Conservation (phyloP, 2,329 filamentous ascomycete species). For the Alternaria triticimaculans region DNA sequence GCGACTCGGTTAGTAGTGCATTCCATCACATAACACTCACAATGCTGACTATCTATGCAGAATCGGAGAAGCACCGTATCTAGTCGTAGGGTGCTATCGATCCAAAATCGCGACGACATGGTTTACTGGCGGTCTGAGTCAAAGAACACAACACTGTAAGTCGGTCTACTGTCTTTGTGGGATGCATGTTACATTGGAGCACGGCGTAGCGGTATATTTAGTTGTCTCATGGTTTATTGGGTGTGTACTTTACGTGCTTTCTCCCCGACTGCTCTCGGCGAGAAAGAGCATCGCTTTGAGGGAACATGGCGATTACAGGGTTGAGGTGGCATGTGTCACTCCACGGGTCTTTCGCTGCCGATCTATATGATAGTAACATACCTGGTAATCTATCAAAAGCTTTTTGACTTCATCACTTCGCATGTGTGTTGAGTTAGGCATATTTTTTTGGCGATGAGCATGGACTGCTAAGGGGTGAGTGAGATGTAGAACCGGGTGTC, state of each 20-base stretch:
- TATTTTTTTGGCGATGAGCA: not conserved
- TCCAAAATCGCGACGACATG: not conserved
- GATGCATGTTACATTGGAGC: slow-evolving; percentile 15
- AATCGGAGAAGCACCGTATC: slow-evolving; percentile 78
- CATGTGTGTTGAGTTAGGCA: not conserved
- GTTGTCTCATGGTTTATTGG: not conserved
- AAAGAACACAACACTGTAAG: not conserved
- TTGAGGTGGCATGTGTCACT: not conserved
- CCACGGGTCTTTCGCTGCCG: not conserved
- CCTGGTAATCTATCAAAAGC: slow-evolving; percentile 17
- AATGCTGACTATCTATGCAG: slow-evolving; percentile 51
- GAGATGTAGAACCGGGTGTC: not conserved
- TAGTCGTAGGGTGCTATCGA: slow-evolving; percentile 42
- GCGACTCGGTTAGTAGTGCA: slow-evolving; percentile 75
- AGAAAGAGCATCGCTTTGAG: not conserved
- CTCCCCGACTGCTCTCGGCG: not conserved
- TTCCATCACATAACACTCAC: not conserved
- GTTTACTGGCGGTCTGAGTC: not conserved
- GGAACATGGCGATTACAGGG: not conserved
- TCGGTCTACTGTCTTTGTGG: not conserved
- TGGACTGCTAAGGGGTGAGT: not conserved
- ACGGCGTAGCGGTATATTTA: slow-evolving; percentile 15
- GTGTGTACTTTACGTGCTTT: slow-evolving; percentile 6
- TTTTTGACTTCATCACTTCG: not conserved
- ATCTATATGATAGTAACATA: slow-evolving; percentile 12